Conservation (phyloP, 768 basidiomycete species). For the Inosperma sp. region DNA sequence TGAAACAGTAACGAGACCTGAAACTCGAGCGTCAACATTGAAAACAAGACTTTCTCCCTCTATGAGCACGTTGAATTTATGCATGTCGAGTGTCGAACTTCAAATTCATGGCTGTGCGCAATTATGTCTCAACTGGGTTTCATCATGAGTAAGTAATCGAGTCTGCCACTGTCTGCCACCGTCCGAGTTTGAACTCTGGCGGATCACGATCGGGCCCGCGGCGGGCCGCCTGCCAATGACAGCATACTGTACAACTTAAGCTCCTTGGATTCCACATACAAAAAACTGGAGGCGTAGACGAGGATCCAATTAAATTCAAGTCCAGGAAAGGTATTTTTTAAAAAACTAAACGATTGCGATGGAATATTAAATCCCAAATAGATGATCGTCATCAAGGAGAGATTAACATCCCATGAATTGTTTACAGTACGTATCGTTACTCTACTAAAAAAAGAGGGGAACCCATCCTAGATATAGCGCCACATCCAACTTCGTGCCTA, state of each 20-base stretch:
- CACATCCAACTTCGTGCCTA: conserved; percentile 26
- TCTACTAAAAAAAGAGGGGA: background rate
- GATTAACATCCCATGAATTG: conserved; percentile 45
- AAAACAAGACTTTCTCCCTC: conserved; percentile 2
- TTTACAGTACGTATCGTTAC: conserved; percentile 14
- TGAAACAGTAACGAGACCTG: background rate
- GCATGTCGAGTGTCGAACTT: too few relatives aligned
- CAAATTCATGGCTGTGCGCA: too few relatives aligned
- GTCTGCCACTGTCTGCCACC: too few relatives aligned
- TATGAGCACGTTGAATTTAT: background rate
- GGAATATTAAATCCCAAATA: conserved; percentile 23
- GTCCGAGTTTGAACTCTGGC: too few relatives aligned
- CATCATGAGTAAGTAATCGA: too few relatives aligned
- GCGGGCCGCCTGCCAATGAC: too few relatives aligned
- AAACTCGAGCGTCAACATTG: background rate
- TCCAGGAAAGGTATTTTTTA: conserved; percentile 38
- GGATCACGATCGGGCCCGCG: too few relatives aligned
- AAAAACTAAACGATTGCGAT: background rate
- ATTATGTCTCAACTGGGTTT: too few relatives aligned
- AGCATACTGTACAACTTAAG: too few relatives aligned
- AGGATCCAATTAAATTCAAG: conserved; percentile 39
- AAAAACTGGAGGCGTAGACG: conserved; percentile 48
- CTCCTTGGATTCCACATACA: conserved; percentile 49
- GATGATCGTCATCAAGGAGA: conserved; percentile 35
- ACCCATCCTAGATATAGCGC: conserved; percentile 6